Base-by-base conservation (phyloP, 2,329 filamentous ascomycete species). In the Exophiala bonariae region DNA sequence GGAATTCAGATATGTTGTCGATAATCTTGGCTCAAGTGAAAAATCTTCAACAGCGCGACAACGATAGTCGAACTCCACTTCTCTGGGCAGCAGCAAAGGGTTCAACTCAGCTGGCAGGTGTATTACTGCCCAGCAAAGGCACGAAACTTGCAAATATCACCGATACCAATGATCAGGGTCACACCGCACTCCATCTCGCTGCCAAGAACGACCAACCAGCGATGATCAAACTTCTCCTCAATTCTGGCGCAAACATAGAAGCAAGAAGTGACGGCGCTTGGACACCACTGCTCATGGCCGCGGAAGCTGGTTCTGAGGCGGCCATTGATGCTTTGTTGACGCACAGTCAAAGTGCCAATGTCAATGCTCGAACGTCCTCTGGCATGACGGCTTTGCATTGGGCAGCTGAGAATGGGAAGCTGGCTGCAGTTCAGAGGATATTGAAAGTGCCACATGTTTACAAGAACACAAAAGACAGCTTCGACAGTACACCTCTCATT, bases 41-140 rank as follows among this genome's bases (percentile, higher is more conserved):
- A 48, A 56, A 61, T 9, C 60, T 76, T 22, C 71, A 74, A 51
- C 69, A 66, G 0, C 63, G 66, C 20, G 74, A 77, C 57, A 67
- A 68, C 41, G 59, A 75, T 17, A 73, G 74, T 8, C 70, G 79
- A 10, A 79, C 76, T 22, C 75, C 80, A 2, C 60, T 82, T 33
- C 71, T 81, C 50, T 82, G 79, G 78, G 78, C 79, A 2, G 79
- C 77, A 28, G 78, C 75, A 18, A 79, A 78, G 35, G 76, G 76
- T 14, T 79, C 81, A 56, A 64, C 72, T 40, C 67, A 69, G 23
- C 65, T 81, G 9, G 75, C 72, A 14, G 69, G 73, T 44, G 65
- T 73, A 55, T 64, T 82, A 20, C 64, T 79, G 4, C 20, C 35
- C 20, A 19, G 23, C 8, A 17, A 35, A 14, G 39, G 47, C 7